Evolutionary conservation across 2,329 filamentous ascomycete species (phyloP), one percentile per base, ranked within the genome.

Genomic region (Diaporthe eres): DNA sequence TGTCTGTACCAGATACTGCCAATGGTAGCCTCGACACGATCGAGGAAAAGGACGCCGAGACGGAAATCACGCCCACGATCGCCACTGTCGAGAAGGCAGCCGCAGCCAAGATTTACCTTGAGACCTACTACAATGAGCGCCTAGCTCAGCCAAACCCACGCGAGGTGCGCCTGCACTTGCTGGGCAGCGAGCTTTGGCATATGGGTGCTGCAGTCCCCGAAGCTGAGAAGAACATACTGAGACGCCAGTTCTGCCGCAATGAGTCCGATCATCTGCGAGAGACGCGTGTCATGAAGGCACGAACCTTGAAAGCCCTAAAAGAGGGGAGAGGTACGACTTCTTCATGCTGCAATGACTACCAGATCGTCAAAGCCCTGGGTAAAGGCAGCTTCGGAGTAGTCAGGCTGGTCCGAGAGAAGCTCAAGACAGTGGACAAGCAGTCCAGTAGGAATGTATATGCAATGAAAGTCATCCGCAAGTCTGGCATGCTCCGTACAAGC

Each of bases 381-480:
- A 98, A 97, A 82, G 96, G 97, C 12, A 98, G 96, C 81, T 99
- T 98, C 84, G 96, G 97, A 0, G 93, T 98, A 34, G 97, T 99
- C 22, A 91, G 93, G 61, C 88, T 99, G 49, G 96, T 98, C 2
- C 92, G 92, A 74, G 94, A 96, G 82, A 93, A 87, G 78, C 71
- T 79, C 25, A 80, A 80, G n/a, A 71, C 79, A 0, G 68, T 60
- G 28, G 80, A 78, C 2, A 79, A 83, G 78, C 76, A 78, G 58
- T 80, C 79, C 75, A 78, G 82, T 75, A 90, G 88, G 70, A 89
- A 94, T 75, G 92, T 98, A 0, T 98, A 93, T 82, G 97, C 97
- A 19, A 98, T 98, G 96, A 98, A 98, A 82, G 94, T 98, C 44
- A 98, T 98, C 79, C 92, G 94, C 75, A 99, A 99, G 82, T 95